Base-by-base conservation (phyloP, 345 rosid genomes). In the Eucalyptus pumila region DNA sequence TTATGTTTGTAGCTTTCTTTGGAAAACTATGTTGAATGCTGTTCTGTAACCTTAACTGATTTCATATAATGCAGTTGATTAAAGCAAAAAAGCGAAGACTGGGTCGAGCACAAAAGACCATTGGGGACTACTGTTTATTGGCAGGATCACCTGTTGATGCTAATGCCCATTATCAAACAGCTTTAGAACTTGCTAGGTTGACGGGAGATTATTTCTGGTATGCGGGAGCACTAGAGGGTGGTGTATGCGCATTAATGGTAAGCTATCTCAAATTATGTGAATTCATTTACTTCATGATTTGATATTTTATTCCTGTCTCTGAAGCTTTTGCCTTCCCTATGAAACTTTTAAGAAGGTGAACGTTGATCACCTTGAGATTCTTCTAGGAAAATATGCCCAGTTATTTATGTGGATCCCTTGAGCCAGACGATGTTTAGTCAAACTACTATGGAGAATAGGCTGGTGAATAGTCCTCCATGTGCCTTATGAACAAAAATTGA, bases 101-200 rank as follows among this genome's bases (percentile, higher is more conserved):
- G 89, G 99, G 96, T 17, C 97, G 99, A 49, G 99, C 98, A 44
- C 99, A 98, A 87, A 98, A 98, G 94, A 97, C 98, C 26, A 98
- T 96, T n/a, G 99, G 99, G 90, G 99, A 97, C 93, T 98, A 98
- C 86, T 97, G 98, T 91, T 94, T 98, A 93, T 91, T 98, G 93
- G 99, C 99, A 42, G 99, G 99, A 88, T 98, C 99, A 48, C 99
- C 99, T 91, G 96, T 96, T 92, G 99, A 97, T 96, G 99, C 99
- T 87, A 96, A 97, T 92, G 99, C 99, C 45, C 99, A 98, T 90
- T 98, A 97, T 94, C 92, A 94, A 44, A 98, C 99, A 50, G 99
- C 99, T 40, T 54, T 96, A 67, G 99, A 97, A 54, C 95, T 98
- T 21, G 98, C 99, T 44, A 96, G 99, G 90, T 90, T 95, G 93